A percentile compares a stretch with the other conserved stretches of the same genome.
Conservation (phyloP, 2,329 filamentous ascomycete species). For the Cladosporium sp. region DNA sequence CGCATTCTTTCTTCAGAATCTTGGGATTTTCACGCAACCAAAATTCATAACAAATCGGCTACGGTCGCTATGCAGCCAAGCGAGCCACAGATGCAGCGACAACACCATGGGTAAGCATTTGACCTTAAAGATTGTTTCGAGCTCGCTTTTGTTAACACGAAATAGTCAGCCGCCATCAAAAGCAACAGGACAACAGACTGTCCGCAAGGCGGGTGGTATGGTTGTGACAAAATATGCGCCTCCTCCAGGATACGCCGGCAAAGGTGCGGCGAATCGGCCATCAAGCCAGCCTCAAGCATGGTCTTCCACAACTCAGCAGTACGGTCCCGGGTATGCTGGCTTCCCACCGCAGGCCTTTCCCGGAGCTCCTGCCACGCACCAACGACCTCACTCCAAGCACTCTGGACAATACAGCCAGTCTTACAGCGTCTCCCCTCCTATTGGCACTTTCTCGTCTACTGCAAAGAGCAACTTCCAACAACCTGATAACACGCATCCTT, state of each 20-base stretch:
- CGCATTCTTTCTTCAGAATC: conserved; percentile 1
- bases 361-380: conserved; percentile 9
- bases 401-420: conserved; percentile 6
- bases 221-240: conserved; percentile 49
- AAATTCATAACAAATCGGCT: not conserved
- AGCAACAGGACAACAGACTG: conserved; percentile 28
- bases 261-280: conserved; percentile 16
- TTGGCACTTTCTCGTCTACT: not conserved
- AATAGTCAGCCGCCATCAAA: conserved; percentile 34
- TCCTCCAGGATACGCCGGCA: conserved; percentile 42
- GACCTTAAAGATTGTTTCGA: not conserved
- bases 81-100: conserved; percentile 10
- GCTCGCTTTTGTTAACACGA: not conserved
- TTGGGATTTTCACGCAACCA: not conserved
- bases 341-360: conserved; percentile 6
- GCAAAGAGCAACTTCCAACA: not conserved
- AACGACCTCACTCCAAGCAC: conserved; percentile 7
- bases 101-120: conserved; percentile 5
- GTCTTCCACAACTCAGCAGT: conserved; percentile 16
- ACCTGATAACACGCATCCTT: not conserved
- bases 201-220: conserved; percentile 36
- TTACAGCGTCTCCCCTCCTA: conserved; percentile 2
- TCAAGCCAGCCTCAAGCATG: conserved; percentile 19
- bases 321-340: conserved; percentile 15
- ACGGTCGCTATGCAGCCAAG: conserved; percentile 1